Percentiles rank a stretch among this genome's conserved stretches.
phyloP scores from a whole-genome alignment of 176 grass and related monocot genomes.

The Zea luxurians region DNA sequence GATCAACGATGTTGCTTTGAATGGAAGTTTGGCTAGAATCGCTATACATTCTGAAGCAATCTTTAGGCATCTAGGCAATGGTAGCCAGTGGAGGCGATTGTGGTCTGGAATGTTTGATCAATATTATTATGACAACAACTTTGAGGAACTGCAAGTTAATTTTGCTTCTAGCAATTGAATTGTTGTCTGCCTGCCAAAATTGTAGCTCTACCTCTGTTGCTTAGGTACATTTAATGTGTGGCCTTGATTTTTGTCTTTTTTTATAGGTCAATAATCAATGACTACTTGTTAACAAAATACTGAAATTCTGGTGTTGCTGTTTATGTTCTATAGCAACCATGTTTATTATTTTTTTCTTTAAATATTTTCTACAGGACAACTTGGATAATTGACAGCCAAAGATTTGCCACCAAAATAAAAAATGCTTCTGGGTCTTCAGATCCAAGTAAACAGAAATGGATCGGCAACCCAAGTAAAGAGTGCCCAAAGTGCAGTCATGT shows the following conservation, averaged over 20 bases:
- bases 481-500: conserved; percentile 79
- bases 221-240: conserved; percentile 9
- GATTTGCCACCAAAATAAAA: conserved; percentile 96
- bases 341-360: conserved; percentile 23
- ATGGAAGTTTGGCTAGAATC: not conserved
- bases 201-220: not conserved
- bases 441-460: conserved; percentile 67
- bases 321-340: conserved; percentile 1
- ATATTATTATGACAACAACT: not conserved
- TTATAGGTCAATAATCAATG: conserved; percentile 8
- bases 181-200: not conserved
- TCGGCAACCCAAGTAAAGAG: conserved; percentile 77
- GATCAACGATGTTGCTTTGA: not conserved
- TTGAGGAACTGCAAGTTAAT: not conserved
- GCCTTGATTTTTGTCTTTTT: not conserved
- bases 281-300: not conserved
- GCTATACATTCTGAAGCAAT: not conserved
- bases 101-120: not conserved
- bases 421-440: conserved; percentile 67
- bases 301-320: conserved; percentile 1
- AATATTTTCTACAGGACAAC: conserved; percentile 67
- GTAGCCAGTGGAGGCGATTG: not conserved
- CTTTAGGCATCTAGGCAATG: not conserved
- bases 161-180: not conserved
- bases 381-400: conserved; percentile 86